phyloP scores from a whole-genome alignment of 768 basidiomycete genomes.

The Agaricus bisporus region DNA sequence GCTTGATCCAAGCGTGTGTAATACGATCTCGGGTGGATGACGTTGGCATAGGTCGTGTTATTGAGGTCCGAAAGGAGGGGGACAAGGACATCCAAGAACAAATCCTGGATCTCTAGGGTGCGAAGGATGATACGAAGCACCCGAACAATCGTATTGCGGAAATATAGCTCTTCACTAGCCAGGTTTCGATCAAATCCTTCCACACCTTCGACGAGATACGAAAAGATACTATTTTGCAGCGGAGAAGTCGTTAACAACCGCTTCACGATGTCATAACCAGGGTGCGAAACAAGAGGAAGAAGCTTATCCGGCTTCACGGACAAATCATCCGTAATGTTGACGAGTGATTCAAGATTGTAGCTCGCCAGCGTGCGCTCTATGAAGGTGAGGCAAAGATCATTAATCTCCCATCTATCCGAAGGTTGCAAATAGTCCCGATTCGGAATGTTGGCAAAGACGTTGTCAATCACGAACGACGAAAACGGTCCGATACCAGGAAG shows the following conservation, averaged over 20 bases:
- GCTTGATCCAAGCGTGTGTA: conserved; percentile 74
- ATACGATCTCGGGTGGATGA: conserved; percentile 56
- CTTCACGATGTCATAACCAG: conserved; percentile 83
- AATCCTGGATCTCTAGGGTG: conserved; percentile 77
- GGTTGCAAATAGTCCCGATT: conserved; percentile 68
- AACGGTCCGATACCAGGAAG: conserved; percentile 78
- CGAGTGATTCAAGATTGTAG: conserved; percentile 73
- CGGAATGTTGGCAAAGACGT: conserved; percentile 75
- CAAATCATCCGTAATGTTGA: conserved; percentile 50
- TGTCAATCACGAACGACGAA: conserved; percentile 82
- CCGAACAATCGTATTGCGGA: conserved; percentile 70
- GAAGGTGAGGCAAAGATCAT: conserved; percentile 79
- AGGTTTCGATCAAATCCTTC: conserved; percentile 69
- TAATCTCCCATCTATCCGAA: conserved; percentile 81
- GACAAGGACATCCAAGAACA: conserved; percentile 85
- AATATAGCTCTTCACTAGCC: conserved; percentile 64
- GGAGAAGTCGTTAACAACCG: conserved; percentile 68
- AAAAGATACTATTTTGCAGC: conserved; percentile 68
- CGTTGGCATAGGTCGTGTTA: conserved; percentile 46
- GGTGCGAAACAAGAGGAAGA: conserved; percentile 59
- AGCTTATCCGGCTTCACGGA: conserved; percentile 46
- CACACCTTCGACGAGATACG: conserved; percentile 76
- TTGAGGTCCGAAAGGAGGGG: conserved; percentile 69
- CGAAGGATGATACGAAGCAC: conserved; percentile 78
- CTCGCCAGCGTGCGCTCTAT: conserved; percentile 79